Conservation (phyloP, 257 asterid genomes). For the Prunella vulgaris region DNA sequence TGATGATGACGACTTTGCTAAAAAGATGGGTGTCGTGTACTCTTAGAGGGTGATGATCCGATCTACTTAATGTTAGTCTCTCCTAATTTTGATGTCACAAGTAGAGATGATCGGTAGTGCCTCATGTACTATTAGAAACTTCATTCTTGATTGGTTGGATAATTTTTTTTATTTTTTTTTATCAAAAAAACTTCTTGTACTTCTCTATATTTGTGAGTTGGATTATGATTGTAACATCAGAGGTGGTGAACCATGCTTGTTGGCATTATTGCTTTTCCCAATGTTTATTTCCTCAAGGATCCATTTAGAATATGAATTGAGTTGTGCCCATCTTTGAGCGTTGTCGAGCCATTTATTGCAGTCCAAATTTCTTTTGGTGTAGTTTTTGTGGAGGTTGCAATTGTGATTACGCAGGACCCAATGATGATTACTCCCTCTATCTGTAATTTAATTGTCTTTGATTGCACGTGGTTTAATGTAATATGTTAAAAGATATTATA, state of each 20-base stretch:
- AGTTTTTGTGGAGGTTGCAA: not conserved
- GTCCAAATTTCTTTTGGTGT: not conserved
- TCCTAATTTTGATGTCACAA: slow-evolving; percentile 49
- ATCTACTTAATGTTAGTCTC: slow-evolving; percentile 35
- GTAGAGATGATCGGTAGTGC: slow-evolving; percentile 33
- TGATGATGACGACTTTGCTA: slow-evolving; percentile 71
- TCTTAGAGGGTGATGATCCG: slow-evolving; percentile 26
- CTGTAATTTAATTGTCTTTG: no score
- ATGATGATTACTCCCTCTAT: no score
- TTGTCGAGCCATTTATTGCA: not conserved
- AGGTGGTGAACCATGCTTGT: slow-evolving; percentile 16
- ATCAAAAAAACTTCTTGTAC: slow-evolving; percentile 18
- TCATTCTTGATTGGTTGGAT: slow-evolving; percentile 23
- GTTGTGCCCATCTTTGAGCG: not conserved
- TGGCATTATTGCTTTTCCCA: slow-evolving; percentile 10
- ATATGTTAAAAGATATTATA: no score
- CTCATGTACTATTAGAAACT: slow-evolving; percentile 33
- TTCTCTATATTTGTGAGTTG: slow-evolving; percentile 22
- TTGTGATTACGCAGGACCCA: no score
- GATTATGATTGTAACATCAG: slow-evolving; percentile 31
- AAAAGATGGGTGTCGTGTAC: slow-evolving; percentile 84
- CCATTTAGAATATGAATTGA: not conserved
- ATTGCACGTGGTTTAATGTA: no score
- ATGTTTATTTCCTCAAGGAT: not conserved
- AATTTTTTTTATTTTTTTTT: not conserved